phyloP scores from a whole-genome alignment of 2,329 filamentous ascomycete genomes.

The Cryphonectria parasitica region DNA sequence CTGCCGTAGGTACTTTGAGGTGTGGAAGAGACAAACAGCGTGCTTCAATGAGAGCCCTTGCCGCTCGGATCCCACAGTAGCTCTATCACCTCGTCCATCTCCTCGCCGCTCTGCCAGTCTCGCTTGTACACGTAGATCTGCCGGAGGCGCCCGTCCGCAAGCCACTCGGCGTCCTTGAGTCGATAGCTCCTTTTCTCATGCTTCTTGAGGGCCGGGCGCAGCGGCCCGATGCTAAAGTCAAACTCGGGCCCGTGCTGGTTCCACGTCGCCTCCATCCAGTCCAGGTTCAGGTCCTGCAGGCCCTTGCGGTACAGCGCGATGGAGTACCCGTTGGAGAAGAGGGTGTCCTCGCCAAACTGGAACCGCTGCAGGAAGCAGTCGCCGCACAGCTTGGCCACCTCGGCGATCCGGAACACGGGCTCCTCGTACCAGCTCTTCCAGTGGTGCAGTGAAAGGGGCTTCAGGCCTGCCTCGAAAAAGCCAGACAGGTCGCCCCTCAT shows the following conservation, averaged over 20 bases:
- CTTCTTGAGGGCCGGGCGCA: slow-evolving; percentile 43
- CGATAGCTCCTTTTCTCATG: slow-evolving; percentile 56
- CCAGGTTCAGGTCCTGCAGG: slow-evolving; percentile 40
- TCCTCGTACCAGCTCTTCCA: slow-evolving; percentile 65
- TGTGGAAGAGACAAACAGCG: not conserved
- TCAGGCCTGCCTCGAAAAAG: slow-evolving; percentile 61
- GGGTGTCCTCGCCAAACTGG: slow-evolving; percentile 48
- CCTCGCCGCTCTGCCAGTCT: slow-evolving; percentile 42
- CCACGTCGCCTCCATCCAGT: slow-evolving; percentile 60
- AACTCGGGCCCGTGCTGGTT: slow-evolving; percentile 50
- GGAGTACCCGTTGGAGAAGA: slow-evolving; percentile 65
- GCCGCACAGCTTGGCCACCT: slow-evolving; percentile 57
- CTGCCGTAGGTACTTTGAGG: not conserved
- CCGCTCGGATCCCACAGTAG: slow-evolving; percentile 46
- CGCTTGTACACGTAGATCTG: slow-evolving; percentile 58
- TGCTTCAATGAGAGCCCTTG: not conserved
- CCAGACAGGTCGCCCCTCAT: slow-evolving; percentile 58
- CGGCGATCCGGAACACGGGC: slow-evolving; percentile 54
- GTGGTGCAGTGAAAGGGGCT: slow-evolving; percentile 63
- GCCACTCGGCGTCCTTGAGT: slow-evolving; percentile 48
- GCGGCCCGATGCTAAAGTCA: slow-evolving; percentile 57
- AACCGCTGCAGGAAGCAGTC: slow-evolving; percentile 63
- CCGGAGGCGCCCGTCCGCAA: slow-evolving; percentile 47
- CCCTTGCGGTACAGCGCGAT: slow-evolving; percentile 52
- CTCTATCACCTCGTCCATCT: slow-evolving; percentile 52